Evolutionary conservation across 2,329 filamentous ascomycete genomes (phyloP).

Genomic region (Rutstroemia sp.): DNA sequence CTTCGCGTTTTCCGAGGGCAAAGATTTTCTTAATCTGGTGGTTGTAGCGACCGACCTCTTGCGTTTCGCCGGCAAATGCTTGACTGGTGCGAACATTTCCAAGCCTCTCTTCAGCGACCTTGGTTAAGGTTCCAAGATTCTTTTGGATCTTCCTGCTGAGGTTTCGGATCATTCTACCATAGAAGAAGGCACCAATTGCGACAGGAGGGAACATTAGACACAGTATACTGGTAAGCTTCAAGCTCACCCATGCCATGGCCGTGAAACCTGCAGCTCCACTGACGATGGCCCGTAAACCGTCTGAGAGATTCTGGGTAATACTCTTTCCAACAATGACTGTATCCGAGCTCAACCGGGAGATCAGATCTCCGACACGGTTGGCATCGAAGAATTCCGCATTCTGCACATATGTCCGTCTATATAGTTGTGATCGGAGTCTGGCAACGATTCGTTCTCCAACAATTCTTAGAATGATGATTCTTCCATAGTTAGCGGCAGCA

Average conservation of each 20-base stretch:
- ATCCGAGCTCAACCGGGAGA: conserved; percentile 90
- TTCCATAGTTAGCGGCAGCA: conserved; percentile 84
- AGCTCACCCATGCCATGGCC: conserved; percentile 93
- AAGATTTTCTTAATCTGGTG: conserved; percentile 89
- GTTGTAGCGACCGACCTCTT: conserved; percentile 88
- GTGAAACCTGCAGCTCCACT: conserved; percentile 84
- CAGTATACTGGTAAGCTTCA: conserved; percentile 82
- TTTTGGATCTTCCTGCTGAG: conserved; percentile 89
- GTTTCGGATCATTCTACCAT: conserved; percentile 81
- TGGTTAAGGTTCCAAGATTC: conserved; percentile 85
- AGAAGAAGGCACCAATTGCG: conserved; percentile 83
- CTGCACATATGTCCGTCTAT: conserved; percentile 88
- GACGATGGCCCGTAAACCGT: conserved; percentile 85
- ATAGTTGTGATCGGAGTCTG: conserved; percentile 80
- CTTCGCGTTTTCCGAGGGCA: conserved; percentile 76
- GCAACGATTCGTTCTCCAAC: conserved; percentile 94
- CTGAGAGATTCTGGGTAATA: conserved; percentile 94
- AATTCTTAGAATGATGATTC: conserved; percentile 87
- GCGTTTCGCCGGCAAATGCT: conserved; percentile 87
- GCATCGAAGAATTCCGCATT: conserved; percentile 99
- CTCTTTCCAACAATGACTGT: conserved; percentile 98
- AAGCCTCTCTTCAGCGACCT: conserved; percentile 95
- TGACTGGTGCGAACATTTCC: conserved; percentile 96
- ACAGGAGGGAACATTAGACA: conserved; percentile 85
- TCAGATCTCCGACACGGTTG: conserved; percentile 91